Evolutionary conservation across 495 filamentous ascomycete species (phyloP).

Genomic region (Pseudotulostoma volvatum): DNA sequence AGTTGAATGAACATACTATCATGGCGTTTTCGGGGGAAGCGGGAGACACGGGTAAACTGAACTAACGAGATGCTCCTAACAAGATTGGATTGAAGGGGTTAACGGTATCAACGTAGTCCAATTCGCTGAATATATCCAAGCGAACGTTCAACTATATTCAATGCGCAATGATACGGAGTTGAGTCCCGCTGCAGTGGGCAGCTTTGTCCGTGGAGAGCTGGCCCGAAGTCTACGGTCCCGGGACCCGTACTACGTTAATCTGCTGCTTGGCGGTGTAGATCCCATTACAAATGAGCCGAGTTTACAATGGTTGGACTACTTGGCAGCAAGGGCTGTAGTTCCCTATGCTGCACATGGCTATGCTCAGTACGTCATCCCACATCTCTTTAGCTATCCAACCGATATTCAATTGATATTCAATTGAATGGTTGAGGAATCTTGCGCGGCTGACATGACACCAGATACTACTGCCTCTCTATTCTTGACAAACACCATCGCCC

Average conservation of each 20-base stretch:
- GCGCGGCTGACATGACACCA: conserved; percentile 14
- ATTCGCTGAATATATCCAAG: conserved; percentile 98
- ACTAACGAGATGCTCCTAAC: neutral
- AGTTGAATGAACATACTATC: conserved; percentile 78
- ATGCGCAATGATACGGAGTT: conserved; percentile 94
- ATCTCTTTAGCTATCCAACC: neutral
- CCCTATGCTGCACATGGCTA: conserved; percentile 97
- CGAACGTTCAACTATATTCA: conserved; percentile 91
- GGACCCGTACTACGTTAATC: conserved; percentile 89
- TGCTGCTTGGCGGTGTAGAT: conserved; percentile 84
- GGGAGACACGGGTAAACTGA: conserved; percentile 69
- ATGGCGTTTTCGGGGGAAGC: conserved; percentile 97
- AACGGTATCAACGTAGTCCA: conserved; percentile 46
- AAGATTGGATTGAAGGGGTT: conserved; percentile 2
- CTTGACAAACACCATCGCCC: conserved; percentile 97
- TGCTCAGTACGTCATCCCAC: conserved; percentile 56
- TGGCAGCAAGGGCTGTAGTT: conserved; percentile 70
- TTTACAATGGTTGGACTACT: conserved; percentile 94
- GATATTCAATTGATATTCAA: neutral
- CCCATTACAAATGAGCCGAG: conserved; percentile 71
- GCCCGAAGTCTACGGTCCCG: conserved; percentile 77
- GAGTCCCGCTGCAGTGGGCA: conserved; percentile 69
- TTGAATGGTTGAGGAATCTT: conserved; percentile 3
- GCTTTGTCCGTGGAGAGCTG: conserved; percentile 85
- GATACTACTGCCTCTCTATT: conserved; percentile 88